Conservation (phyloP, 495 filamentous ascomycete genomes). For the Neurospora sublineolata region DNA sequence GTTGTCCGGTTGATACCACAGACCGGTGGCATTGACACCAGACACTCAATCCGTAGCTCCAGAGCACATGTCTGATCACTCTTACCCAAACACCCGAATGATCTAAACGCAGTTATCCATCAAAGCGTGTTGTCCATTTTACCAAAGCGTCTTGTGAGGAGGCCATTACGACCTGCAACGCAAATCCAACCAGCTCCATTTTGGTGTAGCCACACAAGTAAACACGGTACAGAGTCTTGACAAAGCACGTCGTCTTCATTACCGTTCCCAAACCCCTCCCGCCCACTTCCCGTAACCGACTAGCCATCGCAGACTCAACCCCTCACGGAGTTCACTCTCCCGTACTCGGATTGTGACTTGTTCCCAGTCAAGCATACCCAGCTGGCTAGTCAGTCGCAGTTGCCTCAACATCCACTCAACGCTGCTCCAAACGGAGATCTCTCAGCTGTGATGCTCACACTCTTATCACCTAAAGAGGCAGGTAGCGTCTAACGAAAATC, state of each 20-base stretch:
- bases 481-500: not conserved
- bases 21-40: not conserved
- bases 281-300: not conserved
- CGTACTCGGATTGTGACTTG: no score
- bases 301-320: not conserved
- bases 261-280: not conserved
- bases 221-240: not conserved
- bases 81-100: not conserved
- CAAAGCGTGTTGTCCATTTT: not conserved
- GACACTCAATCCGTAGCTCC: not conserved
- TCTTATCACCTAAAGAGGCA: not conserved
- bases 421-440: not conserved
- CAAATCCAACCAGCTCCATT: no score
- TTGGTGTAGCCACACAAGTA: not conserved
- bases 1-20: not conserved
- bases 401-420: not conserved
- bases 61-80: not conserved
- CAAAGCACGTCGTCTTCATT: not conserved
- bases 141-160: not conserved
- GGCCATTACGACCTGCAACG: not conserved
- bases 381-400: not conserved
- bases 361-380: not conserved
- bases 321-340: not conserved
- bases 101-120: not conserved
- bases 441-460: not conserved